These are phyloP conservation scores for Aspergillus quadricinctus DNA, from an alignment of 2,329 filamentous ascomycete species.

Conservation along the genomic window DNA sequence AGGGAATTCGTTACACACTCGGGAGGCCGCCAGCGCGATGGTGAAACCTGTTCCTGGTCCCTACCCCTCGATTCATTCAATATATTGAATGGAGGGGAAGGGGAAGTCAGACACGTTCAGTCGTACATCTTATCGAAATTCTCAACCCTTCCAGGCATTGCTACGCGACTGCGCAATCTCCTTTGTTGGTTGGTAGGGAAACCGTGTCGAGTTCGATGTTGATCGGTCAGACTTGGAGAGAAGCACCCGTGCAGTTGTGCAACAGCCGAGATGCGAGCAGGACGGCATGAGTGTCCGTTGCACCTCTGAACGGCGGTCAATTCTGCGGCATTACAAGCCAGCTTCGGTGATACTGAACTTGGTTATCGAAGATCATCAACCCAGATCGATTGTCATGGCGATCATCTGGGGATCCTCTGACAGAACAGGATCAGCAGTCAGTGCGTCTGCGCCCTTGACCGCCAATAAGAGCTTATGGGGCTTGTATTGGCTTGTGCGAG, in stretches of 20 bases:
- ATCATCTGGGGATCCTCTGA: not conserved
- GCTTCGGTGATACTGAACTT: not conserved
- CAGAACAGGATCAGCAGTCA: not conserved
- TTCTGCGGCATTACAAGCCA: not conserved
- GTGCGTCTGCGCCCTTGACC: not conserved
- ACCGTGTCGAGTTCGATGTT: not conserved
- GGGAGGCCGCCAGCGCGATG: constrained; percentile 7
- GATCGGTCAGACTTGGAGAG: no score
- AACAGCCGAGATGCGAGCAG: not conserved
- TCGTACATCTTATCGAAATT: not conserved
- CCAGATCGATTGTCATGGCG: not conserved
- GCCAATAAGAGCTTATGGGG: not conserved
- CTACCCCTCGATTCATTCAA: constrained; percentile 5
- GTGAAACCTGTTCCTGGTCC: not conserved
- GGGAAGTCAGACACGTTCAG: not conserved
- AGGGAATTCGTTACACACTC: constrained; percentile 2
- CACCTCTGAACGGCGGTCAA: not conserved
- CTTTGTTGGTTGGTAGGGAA: not conserved
- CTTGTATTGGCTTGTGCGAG: not conserved
- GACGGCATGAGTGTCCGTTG: not conserved
- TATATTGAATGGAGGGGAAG: constrained; percentile 8
- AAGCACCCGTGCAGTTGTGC: not conserved
- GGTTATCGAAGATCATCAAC: not conserved
- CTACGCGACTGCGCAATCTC: not conserved
- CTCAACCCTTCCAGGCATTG: not conserved